These are phyloP conservation scores for Phalaenopsis equestris DNA, from an alignment of 106 monocot genomes.

Conservation along the genomic window DNA sequence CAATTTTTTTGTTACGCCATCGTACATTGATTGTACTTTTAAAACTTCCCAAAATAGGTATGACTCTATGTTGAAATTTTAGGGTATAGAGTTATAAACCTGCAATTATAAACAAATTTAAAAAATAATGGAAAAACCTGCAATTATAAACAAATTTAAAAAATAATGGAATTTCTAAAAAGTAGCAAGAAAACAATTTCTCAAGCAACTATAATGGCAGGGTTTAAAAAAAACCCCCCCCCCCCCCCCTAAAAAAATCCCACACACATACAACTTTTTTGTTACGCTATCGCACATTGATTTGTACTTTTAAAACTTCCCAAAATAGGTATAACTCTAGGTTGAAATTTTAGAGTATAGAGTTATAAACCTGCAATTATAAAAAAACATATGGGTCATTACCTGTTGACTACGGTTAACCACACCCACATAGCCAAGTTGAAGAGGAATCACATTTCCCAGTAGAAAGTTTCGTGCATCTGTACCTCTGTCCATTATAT, in stretches of 20 bases:
- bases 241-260: too few species aligned
- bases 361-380: too few species aligned
- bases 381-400: neutral
- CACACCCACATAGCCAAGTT: conserved; percentile 24
- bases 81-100: too few species aligned
- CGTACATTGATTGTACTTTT: neutral
- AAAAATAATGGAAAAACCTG: too few species aligned
- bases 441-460: conserved; percentile 25
- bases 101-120: too few species aligned
- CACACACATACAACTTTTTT: too few species aligned
- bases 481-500: conserved; percentile 62
- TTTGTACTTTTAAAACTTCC: neutral
- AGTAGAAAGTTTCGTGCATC: conserved; percentile 21
- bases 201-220: too few species aligned
- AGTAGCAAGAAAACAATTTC: too few species aligned
- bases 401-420: conserved; percentile 31
- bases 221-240: too few species aligned
- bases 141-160: too few species aligned
- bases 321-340: neutral
- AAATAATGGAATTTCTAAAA: too few species aligned
- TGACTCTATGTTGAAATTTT: neutral
- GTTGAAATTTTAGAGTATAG: neutral
- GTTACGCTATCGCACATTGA: neutral
- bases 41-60: neutral
- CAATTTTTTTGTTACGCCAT: too few species aligned